These are phyloP conservation scores for Kitagawia praeruptora DNA, from an alignment of 129 eudicot genomes.

Conservation along the genomic window DNA sequence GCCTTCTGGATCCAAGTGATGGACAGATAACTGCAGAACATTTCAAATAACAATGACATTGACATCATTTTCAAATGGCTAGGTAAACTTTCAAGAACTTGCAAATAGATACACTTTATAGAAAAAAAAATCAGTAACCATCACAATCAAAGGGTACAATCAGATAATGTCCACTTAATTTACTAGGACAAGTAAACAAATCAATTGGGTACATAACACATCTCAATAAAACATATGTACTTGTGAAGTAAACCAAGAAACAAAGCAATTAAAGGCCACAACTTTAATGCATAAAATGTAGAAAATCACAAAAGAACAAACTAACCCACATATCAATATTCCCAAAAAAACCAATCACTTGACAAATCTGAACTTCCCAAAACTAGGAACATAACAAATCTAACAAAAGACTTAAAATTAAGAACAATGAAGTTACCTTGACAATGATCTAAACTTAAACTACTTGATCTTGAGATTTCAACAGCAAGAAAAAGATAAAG, in stretches of 20 bases:
- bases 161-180: background rate
- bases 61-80: background rate
- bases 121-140: background rate
- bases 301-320: background rate
- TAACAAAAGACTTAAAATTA: background rate
- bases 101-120: background rate
- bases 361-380: slow-evolving; percentile 2
- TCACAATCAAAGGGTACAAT: background rate
- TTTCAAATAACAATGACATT: background rate
- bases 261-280: background rate
- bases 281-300: background rate
- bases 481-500: slow-evolving; percentile 19
- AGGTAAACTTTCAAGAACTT: background rate
- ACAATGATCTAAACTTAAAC: slow-evolving; percentile 30
- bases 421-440: slow-evolving; percentile 24
- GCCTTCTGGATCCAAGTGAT: slow-evolving; percentile 24
- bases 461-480: slow-evolving; percentile 38
- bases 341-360: background rate
- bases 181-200: background rate
- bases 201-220: background rate
- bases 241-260: background rate
- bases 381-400: background rate
- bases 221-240: background rate
- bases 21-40: slow-evolving; percentile 1
- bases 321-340: background rate